Conservation (phyloP, 345 rosid genomes). For the Anastatica hierochuntica region DNA sequence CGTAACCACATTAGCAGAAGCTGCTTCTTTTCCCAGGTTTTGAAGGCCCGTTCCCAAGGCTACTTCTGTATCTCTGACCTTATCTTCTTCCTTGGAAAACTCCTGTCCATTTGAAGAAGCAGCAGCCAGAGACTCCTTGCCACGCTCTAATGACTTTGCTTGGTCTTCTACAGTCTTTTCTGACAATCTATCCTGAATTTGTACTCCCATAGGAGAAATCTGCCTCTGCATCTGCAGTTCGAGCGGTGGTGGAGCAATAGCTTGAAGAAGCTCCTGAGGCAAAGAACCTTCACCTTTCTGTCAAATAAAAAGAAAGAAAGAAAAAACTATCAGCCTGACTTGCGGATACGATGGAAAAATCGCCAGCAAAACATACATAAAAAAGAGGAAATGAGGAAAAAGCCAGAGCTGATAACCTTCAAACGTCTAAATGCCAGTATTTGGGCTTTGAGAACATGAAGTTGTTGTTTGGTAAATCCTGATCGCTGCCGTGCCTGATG, state of each 20-base stretch:
- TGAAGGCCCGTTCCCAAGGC: constrained; percentile 36
- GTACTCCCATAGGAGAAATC: constrained; percentile 42
- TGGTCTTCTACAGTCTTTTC: constrained; percentile 55
- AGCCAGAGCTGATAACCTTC: constrained; percentile 45
- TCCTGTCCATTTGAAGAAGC: constrained; percentile 38
- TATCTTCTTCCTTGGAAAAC: constrained; percentile 50
- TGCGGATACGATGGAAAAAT: neutral
- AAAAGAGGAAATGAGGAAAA: neutral
- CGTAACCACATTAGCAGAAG: constrained; percentile 31
- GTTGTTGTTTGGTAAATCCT: constrained; percentile 89
- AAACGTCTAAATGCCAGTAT: constrained; percentile 91
- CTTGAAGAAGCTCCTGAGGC: constrained; percentile 89
- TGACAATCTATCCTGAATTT: constrained; percentile 48
- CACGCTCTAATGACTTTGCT: constrained; percentile 42
- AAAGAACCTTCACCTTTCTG: constrained; percentile 94
- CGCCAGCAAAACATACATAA: constrained; percentile 2
- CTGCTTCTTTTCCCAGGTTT: constrained; percentile 41
- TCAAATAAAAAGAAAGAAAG: constrained; percentile 21
- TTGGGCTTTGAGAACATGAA: constrained; percentile 97
- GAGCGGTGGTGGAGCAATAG: constrained; percentile 86
- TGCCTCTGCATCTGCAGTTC: constrained; percentile 52
- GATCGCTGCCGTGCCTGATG: constrained; percentile 44
- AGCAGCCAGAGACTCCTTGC: constrained; percentile 40
- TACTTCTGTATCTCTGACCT: constrained; percentile 52
- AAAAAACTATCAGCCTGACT: constrained; percentile 1